Evolutionary conservation across 768 basidiomycete species (phyloP), one percentile per base, ranked within the genome.

Genomic region (Mycena floridula): DNA sequence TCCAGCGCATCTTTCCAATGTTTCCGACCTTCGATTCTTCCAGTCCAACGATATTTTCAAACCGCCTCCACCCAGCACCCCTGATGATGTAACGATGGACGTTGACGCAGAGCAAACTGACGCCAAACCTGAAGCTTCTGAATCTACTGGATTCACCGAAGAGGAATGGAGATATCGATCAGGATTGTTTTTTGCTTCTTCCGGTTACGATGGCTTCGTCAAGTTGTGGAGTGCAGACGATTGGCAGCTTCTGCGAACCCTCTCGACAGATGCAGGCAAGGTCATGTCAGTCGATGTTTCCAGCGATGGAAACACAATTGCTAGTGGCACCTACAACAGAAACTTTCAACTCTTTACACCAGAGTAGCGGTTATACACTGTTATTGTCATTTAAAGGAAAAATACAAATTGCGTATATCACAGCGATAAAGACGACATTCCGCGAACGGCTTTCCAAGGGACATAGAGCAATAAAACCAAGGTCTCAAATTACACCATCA

Each of bases 181-280:
- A 8, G 96, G 96, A 2, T 67, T 95, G 43, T 98, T 95, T 71
- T 81, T 99, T 47, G 93, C 89, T 3, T 91, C 89, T 52, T 72
- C 89, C 3, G 94, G 96, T 3, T 98, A 97, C 61, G 96, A 99
- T 58, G 91, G 92, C 4, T 79, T 86, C 46, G 89, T 99, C 59
- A 93, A 96, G 62, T 57, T 99, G 44, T 99, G 96, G 96, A 89
- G 85, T 56, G 89, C 94, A 38, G 96, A 98, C 59, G 96, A 99
- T 57, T 99, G 96, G 96, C 92, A 91, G 55, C 68, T 94, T 36
- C 73, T 96, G 42, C 78, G 84, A 50, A 87, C 87, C 36, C 72
- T 99, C 46, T 82, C 91, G 42, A 94, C 92, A 18, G 95, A 98
- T 58, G 85, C 87, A 22, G 92, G 94, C n/a, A 98, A 97, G 64